Percentiles rank a stretch among this genome's conserved stretches.
These are phyloP conservation scores for Fusarium paranaense DNA, from an alignment of 2,329 filamentous ascomycete genomes.

Conservation along the genomic window DNA sequence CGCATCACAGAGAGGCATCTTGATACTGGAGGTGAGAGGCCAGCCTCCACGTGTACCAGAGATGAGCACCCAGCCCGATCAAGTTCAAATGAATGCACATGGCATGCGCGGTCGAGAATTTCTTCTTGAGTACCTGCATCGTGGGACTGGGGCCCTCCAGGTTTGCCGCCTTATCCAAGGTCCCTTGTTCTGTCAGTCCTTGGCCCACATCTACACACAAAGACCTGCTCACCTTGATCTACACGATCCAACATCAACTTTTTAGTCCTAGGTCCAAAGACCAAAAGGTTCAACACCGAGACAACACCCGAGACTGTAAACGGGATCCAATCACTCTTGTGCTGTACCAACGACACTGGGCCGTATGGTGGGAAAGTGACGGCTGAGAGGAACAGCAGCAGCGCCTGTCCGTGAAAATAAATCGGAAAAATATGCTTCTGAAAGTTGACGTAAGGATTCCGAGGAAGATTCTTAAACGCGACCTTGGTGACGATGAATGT, in stretches of 20 bases:
- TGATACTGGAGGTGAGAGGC: slow-evolving; percentile 34
- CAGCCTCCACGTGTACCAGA: slow-evolving; percentile 48
- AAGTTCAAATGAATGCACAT: slow-evolving; percentile 58
- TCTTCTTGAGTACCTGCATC: slow-evolving; percentile 41
- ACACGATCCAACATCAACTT: slow-evolving; percentile 42
- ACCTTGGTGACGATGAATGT: slow-evolving; percentile 54
- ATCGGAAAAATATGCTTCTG: slow-evolving; percentile 56
- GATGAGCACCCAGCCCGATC: slow-evolving; percentile 46
- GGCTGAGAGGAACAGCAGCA: slow-evolving; percentile 50
- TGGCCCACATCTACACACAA: not conserved
- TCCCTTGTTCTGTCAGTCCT: slow-evolving; percentile 21
- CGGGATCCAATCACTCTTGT: slow-evolving; percentile 49
- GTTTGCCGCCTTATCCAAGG: slow-evolving; percentile 12
- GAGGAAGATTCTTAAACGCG: slow-evolving; percentile 48
- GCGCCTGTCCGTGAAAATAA: slow-evolving; percentile 53
- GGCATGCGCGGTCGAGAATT: slow-evolving; percentile 52
- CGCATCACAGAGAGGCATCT: slow-evolving; percentile 5
- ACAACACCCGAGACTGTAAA: slow-evolving; percentile 49
- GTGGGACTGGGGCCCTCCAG: slow-evolving; percentile 23
- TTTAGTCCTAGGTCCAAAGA: slow-evolving; percentile 53
- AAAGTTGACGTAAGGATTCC: slow-evolving; percentile 51
- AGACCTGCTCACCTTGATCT: slow-evolving; percentile 34
- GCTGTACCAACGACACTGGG: slow-evolving; percentile 43
- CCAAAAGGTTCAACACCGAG: slow-evolving; percentile 47
- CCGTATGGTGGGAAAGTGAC: slow-evolving; percentile 50